These are phyloP conservation scores for Rhodotorula diobovata DNA, from an alignment of 768 basidiomycete species.

Conservation along the genomic window DNA sequence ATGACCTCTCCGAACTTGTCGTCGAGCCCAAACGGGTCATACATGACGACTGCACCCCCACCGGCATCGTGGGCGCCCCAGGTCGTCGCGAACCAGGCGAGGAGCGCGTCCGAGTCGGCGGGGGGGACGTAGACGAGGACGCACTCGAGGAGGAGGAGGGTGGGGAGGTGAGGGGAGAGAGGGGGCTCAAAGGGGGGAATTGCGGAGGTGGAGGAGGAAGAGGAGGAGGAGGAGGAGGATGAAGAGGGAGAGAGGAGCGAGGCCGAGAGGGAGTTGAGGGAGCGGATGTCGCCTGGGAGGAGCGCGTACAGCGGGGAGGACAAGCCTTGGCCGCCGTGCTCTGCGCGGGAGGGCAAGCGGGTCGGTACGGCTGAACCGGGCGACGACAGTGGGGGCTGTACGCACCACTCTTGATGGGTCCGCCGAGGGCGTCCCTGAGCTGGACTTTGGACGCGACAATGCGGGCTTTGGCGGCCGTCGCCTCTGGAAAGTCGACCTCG, in stretches of 20 bases:
- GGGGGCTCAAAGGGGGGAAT: slow-evolving; percentile 14
- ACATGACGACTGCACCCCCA: slow-evolving; percentile 56
- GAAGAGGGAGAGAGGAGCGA: slow-evolving; percentile 46
- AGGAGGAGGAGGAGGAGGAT: slow-evolving; percentile 50
- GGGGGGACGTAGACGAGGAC: slow-evolving; percentile 83
- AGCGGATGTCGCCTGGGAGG: slow-evolving; percentile 70
- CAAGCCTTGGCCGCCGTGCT: slow-evolving; percentile 60
- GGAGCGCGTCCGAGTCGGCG: slow-evolving; percentile 56
- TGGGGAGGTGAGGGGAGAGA: slow-evolving; percentile 65
- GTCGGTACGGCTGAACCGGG: slow-evolving; percentile 44
- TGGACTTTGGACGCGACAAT: slow-evolving; percentile 65
- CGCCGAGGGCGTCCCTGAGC: slow-evolving; percentile 56
- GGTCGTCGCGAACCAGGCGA: slow-evolving; percentile 68
- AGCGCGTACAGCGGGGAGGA: slow-evolving; percentile 63
- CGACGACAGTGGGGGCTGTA: slow-evolving; percentile 50
- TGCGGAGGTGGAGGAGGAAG: slow-evolving; percentile 54
- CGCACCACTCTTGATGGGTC: slow-evolving; percentile 45
- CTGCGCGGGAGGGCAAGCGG: slow-evolving; percentile 46
- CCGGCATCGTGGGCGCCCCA: slow-evolving; percentile 51
- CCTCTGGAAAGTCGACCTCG: slow-evolving; percentile 86
- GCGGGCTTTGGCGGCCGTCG: slow-evolving; percentile 77
- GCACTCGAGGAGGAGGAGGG: slow-evolving; percentile 86
- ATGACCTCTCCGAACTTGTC: slow-evolving; percentile 92
- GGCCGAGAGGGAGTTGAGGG: slow-evolving; percentile 51
- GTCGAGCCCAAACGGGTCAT: slow-evolving; percentile 87